These are phyloP conservation scores for Antitrichia curtipendula DNA, from an alignment of 225 moss, liverwort and hornwort species.

Conservation along the genomic window DNA sequence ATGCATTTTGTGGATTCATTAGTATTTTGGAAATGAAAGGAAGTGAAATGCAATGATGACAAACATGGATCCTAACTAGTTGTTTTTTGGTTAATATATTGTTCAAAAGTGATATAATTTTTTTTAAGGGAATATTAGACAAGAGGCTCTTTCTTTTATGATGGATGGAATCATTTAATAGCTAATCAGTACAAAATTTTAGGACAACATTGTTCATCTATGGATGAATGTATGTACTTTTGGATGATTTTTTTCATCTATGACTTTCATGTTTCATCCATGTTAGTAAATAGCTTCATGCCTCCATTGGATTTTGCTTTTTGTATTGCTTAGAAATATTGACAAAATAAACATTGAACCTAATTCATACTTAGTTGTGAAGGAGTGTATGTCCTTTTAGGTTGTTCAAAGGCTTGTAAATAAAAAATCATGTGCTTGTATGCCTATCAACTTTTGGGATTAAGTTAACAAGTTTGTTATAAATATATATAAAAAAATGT, in stretches of 20 bases:
- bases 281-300: not conserved
- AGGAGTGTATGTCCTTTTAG: not conserved
- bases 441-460: no score
- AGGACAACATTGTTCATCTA: not conserved
- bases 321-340: accelerated
- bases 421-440: no score
- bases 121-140: not conserved
- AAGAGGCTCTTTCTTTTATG: not conserved
- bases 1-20: not conserved
- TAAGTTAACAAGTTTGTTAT: no score
- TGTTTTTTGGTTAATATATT: not conserved
- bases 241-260: not conserved
- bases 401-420: no score
- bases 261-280: not conserved
- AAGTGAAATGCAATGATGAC: not conserved
- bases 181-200: not conserved
- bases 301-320: not conserved
- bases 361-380: not conserved
- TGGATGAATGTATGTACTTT: not conserved
- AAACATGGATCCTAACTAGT: not conserved
- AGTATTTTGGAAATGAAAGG: not conserved
- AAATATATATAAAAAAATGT: no score
- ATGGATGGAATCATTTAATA: not conserved
- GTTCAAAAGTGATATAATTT: no score
- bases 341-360: no score